Conservation (phyloP, 345 rosid species). For the Sisymbrium irio region DNA sequence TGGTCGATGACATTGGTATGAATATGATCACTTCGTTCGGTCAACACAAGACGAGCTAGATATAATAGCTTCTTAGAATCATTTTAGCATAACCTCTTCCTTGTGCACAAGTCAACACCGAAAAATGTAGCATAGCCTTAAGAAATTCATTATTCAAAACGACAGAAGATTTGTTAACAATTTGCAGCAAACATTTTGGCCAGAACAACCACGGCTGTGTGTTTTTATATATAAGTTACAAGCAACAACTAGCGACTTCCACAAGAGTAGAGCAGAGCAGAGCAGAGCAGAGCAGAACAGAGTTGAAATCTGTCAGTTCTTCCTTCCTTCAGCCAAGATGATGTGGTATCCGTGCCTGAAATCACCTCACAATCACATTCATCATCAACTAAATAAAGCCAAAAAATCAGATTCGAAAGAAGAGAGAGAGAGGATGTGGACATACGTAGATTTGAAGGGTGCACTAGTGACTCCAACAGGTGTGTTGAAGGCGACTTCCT, state of each 20-base stretch:
- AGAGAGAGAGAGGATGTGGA: neutral
- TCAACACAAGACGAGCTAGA: neutral
- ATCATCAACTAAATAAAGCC: neutral
- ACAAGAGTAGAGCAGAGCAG: slow-evolving; percentile 9
- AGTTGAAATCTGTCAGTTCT: slow-evolving; percentile 50
- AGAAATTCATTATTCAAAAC: slow-evolving; percentile 27
- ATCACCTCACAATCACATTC: slow-evolving; percentile 6
- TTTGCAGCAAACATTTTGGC: neutral
- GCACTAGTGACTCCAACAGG: slow-evolving; percentile 86
- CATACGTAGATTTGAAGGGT: slow-evolving; percentile 95
- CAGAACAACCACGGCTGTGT: neutral
- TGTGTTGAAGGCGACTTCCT: slow-evolving; percentile 85
- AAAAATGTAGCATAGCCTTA: neutral
- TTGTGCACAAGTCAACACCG: neutral
- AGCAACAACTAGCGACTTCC: slow-evolving; percentile 21
- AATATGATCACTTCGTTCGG: neutral
- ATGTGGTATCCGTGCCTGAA: slow-evolving; percentile 92
- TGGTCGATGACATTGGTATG: neutral
- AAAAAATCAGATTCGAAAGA: neutral
- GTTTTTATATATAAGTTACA: slow-evolving; percentile 7
- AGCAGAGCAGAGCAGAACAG: neutral
- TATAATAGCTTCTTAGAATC: neutral
- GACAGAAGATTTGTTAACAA: neutral
- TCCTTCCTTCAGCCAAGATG: slow-evolving; percentile 79
- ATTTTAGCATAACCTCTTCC: neutral